These are phyloP conservation scores for Adansonia digitata DNA, from an alignment of 345 rosid species.

Conservation along the genomic window DNA sequence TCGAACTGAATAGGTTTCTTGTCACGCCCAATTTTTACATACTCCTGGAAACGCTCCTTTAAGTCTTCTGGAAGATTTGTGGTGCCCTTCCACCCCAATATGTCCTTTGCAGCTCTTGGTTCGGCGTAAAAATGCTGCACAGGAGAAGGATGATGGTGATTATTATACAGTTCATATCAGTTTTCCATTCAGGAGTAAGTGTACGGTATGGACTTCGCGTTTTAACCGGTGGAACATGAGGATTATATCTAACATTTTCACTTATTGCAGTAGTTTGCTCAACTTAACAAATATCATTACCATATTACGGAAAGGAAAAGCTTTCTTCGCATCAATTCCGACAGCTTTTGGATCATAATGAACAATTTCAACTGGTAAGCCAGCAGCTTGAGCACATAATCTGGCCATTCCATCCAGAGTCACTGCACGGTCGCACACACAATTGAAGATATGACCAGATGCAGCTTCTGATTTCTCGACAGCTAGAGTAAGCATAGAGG, in stretches of 20 bases:
- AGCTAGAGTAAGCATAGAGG: conserved; percentile 80
- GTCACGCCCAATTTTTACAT: conserved; percentile 76
- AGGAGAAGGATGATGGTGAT: neutral
- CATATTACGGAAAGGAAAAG: conserved; percentile 90
- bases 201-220: neutral
- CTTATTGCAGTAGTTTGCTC: neutral
- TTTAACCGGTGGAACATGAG: neutral
- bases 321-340: conserved; percentile 85
- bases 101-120: conserved; percentile 90
- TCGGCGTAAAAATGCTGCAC: conserved; percentile 90
- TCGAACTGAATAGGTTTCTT: conserved; percentile 74
- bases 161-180: neutral
- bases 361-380: conserved; percentile 59
- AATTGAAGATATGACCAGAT: conserved; percentile 62
- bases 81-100: conserved; percentile 63
- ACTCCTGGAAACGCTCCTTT: conserved; percentile 76
- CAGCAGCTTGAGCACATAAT: conserved; percentile 88
- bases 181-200: neutral
- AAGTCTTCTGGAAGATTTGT: conserved; percentile 81
- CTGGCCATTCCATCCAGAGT: conserved; percentile 93
- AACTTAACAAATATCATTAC: conserved; percentile 29
- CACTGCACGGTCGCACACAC: conserved; percentile 86
- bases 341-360: conserved; percentile 87
- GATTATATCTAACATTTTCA: neutral
- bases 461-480: conserved; percentile 76